Evolutionary conservation across 2,329 filamentous ascomycete species (phyloP), one percentile per base, ranked within the genome.

Genomic region (Aspergillus arachidicola): DNA sequence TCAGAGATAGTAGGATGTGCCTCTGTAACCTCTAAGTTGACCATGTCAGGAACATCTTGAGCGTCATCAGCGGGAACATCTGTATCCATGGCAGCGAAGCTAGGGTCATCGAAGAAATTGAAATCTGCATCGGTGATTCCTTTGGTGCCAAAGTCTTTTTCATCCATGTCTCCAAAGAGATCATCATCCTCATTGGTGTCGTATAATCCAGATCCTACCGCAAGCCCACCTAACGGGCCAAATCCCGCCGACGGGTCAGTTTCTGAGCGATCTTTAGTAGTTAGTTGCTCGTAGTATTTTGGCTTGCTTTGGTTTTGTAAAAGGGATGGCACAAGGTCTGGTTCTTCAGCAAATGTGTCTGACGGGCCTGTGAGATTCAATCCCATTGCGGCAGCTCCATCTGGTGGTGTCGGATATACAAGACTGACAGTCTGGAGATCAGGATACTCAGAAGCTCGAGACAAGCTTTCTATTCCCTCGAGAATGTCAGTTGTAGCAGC

Each of bases 101-200:
- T 79, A 54, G 83, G 83, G 36, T 84, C 83, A 70, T 89, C 87
- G 68, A 89, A 89, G 72, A 89, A 89, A 71, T 83, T 87, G 72
- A 89, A 89, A 69, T 89, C 87, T 4, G 83, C 86, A 69, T 89
- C 87, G 3, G 83, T 86, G 26, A 87, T 82, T n/a, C 81, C 82
- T 68, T 83, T 83, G n/a, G 79, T 76, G 26, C 78, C 83, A 71
- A 86, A 86, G 54, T 81, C 80, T 57, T 81, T 82, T 56, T 82
- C 83, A 56, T 86, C 82, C 73, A 85, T 82, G 60, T 86, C 84
- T 16, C 83, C 84, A 63, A 88, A 88, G 1, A 88, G 76, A 71
- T 88, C 86, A 64, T 88, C 86, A 53, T 81, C 79, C 32, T 73
- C 77, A 30, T 75, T 78, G 4, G 75, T 76, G 66, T 78, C 78